Evolutionary conservation across 352 stramenopile species (phyloP).

Genomic region (Phytophthora capsici): DNA sequence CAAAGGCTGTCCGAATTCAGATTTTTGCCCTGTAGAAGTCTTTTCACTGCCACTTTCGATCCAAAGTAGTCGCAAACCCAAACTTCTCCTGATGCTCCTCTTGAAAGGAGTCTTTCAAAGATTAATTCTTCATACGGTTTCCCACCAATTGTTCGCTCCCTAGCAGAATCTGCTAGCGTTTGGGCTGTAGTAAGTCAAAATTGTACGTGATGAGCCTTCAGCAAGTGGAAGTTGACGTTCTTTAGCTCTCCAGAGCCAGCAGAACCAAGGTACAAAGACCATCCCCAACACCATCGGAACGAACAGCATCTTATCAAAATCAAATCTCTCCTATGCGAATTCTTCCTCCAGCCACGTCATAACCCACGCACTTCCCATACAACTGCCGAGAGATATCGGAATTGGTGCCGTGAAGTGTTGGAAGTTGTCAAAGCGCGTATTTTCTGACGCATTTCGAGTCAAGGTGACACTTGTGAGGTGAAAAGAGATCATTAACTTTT

Average conservation of each 20-base stretch:
- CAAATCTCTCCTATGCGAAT: not conserved
- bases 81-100: slow-evolving; percentile 1
- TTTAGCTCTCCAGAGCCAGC: not conserved
- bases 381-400: not conserved
- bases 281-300: not conserved
- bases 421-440: not conserved
- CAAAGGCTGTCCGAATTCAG: slow-evolving; percentile 31
- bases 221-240: not conserved
- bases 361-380: not conserved
- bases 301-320: not conserved
- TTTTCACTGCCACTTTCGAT: not conserved
- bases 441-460: no score
- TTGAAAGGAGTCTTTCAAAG: not conserved
- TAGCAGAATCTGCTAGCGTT: not conserved
- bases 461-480: no score
- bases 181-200: not conserved
- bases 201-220: no score
- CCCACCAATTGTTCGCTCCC: not conserved
- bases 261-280: not conserved
- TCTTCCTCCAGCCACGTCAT: not conserved
- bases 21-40: not conserved
- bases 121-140: not conserved
- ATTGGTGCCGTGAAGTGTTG: not conserved
- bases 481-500: no score
- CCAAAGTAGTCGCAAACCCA: not conserved